Evolutionary conservation across 164 flowering plant species (phyloP).

Genomic region (Taxillus chinensis): DNA sequence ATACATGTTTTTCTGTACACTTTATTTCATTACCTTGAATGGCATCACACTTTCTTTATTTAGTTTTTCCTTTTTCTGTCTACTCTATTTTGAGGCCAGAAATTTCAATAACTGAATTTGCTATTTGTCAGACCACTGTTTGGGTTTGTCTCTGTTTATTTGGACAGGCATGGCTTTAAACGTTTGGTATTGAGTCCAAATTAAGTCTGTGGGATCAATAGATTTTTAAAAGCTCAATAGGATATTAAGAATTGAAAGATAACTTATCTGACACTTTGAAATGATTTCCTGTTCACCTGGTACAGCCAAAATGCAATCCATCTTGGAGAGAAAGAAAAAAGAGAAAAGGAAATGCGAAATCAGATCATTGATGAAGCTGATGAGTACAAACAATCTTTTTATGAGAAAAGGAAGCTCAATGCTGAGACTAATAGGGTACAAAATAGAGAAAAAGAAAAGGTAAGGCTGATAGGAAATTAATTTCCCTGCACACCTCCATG

Average conservation of each 20-base stretch:
- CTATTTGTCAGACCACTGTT: too few species aligned
- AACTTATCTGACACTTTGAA: neutral
- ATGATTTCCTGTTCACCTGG: conserved; percentile 1
- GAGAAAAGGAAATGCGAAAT: conserved; percentile 75
- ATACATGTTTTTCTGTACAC: too few species aligned
- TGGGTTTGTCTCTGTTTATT: too few species aligned
- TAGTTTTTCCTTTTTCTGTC: too few species aligned
- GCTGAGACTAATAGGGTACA: conserved; percentile 56
- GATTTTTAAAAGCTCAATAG: too few species aligned
- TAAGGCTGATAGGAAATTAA: conserved; percentile 9
- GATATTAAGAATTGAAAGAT: neutral
- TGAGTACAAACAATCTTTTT: conserved; percentile 60
- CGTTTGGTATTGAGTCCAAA: too few species aligned
- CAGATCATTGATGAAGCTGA: conserved; percentile 87
- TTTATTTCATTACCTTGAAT: too few species aligned
- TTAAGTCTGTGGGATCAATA: neutral
- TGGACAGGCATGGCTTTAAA: too few species aligned
- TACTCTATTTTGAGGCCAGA: too few species aligned
- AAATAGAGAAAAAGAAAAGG: conserved; percentile 94
- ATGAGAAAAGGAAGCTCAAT: conserved; percentile 70
- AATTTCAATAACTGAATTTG: too few species aligned
- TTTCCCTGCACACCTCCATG: too few species aligned
- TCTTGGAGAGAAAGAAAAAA: conserved; percentile 88
- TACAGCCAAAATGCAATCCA: conserved; percentile 73
- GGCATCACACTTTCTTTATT: too few species aligned